Base-by-base conservation (phyloP, 768 basidiomycete species). In the Mrakia frigida region DNA sequence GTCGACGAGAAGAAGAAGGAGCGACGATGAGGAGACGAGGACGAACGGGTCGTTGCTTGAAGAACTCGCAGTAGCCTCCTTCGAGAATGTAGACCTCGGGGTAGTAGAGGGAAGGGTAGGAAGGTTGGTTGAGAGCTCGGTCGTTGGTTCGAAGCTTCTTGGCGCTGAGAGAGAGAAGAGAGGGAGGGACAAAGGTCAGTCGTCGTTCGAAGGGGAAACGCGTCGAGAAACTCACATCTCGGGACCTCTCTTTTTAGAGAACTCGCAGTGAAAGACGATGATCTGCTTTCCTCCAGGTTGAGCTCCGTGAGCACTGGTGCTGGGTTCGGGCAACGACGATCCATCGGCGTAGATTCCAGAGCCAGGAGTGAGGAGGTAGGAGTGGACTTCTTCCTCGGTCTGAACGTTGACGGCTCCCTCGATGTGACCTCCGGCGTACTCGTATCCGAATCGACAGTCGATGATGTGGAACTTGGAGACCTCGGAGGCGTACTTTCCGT, bases 401-500 rank as follows among this genome's bases (percentile, higher is more conserved):
- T 93, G 93, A 81, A 98, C 89, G 82, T 98, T 98, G 82, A 94
- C 86, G 10, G 97, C 95, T 21, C 94, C 92, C 14, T 88, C 88
- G 79, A 98, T 89, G 85, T 98, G 97, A 0, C 97, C 97, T 13
- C 97, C 97, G 69, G 87, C 86, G 83, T 90, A 98, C 84, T 99
- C 97, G 81, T 97, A 99, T 79, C 94, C 93, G 83, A 98, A 99
- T 60, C 97, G 91, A 83, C 97, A 98, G 84, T 99, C 97, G 80
- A 99, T 90, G 75, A 99, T 84, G 80, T 91, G 87, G 83, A 86
- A 97, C 65, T 88, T 86, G 53, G 87, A 86, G 75, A 96, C 89
- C 77, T 87, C 84, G 28, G 87, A 82, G 70, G 88, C 84, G 83
- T 88, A 98, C 79, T 84, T 86, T 33, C 96, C 95, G 68, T 90